A percentile compares a stretch with the other conserved stretches of the same genome.
These are phyloP conservation scores for Quillaja saponaria DNA, from an alignment of 306 rosid genomes.

Conservation along the genomic window DNA sequence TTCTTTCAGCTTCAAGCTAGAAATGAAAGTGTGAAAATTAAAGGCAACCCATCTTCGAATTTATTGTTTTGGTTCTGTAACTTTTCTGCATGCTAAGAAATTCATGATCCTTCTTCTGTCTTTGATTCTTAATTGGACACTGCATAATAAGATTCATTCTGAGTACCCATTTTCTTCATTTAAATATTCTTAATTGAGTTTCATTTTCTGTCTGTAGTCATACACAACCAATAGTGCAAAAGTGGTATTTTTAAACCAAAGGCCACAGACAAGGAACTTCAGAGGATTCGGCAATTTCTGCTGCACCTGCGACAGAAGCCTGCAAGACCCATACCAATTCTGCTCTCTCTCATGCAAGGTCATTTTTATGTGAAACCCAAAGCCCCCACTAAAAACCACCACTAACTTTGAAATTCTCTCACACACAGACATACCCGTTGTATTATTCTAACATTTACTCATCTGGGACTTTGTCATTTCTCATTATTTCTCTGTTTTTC, in stretches of 20 bases:
- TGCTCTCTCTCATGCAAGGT: slow-evolving; percentile 98
- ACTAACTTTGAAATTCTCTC: not conserved
- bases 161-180: too few species aligned
- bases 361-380: not conserved
- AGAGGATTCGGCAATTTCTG: slow-evolving; percentile 82
- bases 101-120: too few species aligned
- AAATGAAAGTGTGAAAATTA: not conserved
- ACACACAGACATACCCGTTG: not conserved
- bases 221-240: slow-evolving; percentile 88
- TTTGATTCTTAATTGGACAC: too few species aligned
- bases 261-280: slow-evolving; percentile 64
- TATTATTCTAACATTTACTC: not conserved
- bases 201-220: slow-evolving; percentile 42
- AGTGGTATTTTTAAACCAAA: slow-evolving; percentile 82
- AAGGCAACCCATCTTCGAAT: not conserved
- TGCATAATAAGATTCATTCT: too few species aligned
- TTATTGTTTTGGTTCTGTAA: not conserved
- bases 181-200: not conserved
- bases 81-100: slow-evolving; percentile 13
- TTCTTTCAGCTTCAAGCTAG: not conserved
- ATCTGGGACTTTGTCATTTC: not conserved
- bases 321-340: slow-evolving; percentile 78
- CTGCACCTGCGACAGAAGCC: slow-evolving; percentile 79
- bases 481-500: not conserved
- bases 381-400: not conserved